Evolutionary conservation across 495 filamentous ascomycete genomes (phyloP), one percentile per base, ranked within the genome.

Genomic region (Glarea lozoyensis): DNA sequence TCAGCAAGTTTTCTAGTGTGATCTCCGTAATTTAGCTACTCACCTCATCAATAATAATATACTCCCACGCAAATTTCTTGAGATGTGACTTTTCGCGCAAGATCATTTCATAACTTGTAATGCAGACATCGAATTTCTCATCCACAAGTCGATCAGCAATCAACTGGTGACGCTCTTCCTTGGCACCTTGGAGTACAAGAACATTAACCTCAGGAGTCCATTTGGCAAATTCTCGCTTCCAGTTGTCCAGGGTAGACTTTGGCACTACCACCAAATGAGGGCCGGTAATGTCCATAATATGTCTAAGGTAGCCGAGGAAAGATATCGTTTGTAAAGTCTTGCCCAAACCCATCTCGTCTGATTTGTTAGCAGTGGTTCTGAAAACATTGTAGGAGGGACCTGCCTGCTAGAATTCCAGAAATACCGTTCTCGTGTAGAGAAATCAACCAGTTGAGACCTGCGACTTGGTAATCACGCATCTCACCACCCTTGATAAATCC

Each of bases 41-140:
- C 49, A 52, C 53, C 59, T 99, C 93, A 56, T 99, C 93, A 42
- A 99, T 94, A 60, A 99, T 95, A 62, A 99, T 97, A 60, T 99
- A 99, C 60, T 99, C 92, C 93, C 93, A 99, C 0, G 93, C 88
- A 57, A 97, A 93, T 61, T 97, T 97, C 67, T 93, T 93, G 34
- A 99, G 64, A 55, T 94, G 87, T 0, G 86, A 71, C 65, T 99
- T 97, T 58, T 99, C 93, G 31, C 92, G 78, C 2, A 99, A 72
- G 45, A 99, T 84, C 86, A 94, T 93, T 59, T 94, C 87, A 60
- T 94, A 94, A 57, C 85, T 90, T n/a, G 87, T 94, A 49, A 94
- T 85, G 63, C 88, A 89, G 7, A 90, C 86, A 56, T 94, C 87
- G 50, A 94, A 94, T 40, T 90, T 85, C 61, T 94, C 88, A 44